Evolutionary conservation across 805 yeast species (phyloP).

Genomic region (Cyberlindnera bimundalis): DNA sequence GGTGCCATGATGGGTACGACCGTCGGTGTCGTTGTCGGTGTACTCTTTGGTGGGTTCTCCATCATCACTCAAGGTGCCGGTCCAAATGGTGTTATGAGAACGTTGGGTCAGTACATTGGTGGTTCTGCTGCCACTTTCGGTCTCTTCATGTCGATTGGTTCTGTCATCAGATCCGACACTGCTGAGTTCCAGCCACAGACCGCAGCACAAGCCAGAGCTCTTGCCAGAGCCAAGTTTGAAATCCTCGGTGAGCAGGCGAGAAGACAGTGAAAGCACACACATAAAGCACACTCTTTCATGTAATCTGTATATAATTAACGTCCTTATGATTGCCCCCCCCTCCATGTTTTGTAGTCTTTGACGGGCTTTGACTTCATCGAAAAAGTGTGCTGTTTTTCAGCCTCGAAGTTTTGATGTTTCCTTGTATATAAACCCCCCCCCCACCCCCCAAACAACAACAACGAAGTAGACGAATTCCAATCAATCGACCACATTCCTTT

Average conservation of each 20-base stretch:
- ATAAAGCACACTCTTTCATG: no score
- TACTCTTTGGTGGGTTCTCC: conserved; percentile 90
- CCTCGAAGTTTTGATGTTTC: no score
- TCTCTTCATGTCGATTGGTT: conserved; percentile 93
- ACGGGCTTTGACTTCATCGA: no score
- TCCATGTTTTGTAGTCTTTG: background rate
- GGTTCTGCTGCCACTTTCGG: conserved; percentile 98
- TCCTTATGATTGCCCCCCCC: background rate
- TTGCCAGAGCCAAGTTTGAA: conserved; percentile 40
- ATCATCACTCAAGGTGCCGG: conserved; percentile 95
- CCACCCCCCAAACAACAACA: no score
- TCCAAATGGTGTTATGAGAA: conserved; percentile 95
- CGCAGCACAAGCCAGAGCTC: conserved; percentile 38
- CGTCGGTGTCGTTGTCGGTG: conserved; percentile 89
- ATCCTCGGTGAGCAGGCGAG: conserved; percentile 23
- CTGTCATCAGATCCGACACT: conserved; percentile 76
- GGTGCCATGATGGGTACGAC: conserved; percentile 92
- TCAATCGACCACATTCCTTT: no score
- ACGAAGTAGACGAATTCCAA: no score
- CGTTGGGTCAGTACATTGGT: conserved; percentile 92
- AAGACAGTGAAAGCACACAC: conserved; percentile 19
- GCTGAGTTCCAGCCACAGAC: conserved; percentile 27
- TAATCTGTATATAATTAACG: background rate
- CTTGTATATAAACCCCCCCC: no score
- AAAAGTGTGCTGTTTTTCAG: no score